Evolutionary conservation across 257 asterid genomes (phyloP), one percentile per base, ranked within the genome.

Genomic region (Gentiana macrophylla): DNA sequence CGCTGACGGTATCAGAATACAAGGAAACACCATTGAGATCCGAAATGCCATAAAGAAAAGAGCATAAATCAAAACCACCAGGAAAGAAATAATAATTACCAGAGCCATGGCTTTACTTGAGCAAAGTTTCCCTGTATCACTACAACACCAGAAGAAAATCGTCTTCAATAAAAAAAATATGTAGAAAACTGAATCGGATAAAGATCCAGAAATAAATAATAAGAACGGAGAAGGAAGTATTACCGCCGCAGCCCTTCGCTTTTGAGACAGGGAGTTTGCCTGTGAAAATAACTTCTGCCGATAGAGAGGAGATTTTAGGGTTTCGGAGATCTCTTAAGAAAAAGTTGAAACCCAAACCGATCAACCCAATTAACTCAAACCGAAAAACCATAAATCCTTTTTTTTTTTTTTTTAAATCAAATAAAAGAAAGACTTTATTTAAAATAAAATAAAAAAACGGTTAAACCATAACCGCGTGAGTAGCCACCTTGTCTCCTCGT

Each of bases 21-120:
- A 24, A 41, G 53, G 6, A 12, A 7, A 44, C 7, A 53, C 35
- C 13, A 43, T 4, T 36, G 33, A 6, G 33, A 32, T 44, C 62
- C 75, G 80, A 81, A 81, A 81, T 64, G 60, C 35, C 53, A 35
- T 13, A 41, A 45, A 41, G 62, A 12, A 1, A 9, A 3, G 2
- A 12, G 13, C 13, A 36, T 24, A 46, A 45, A 41, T 56, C 13
- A 32, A 46, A 34, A 32, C 46, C 51, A 13, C 5, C 24, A 2
- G 55, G n/a, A 43, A 4, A 32, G 48, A 55, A 50, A 5, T 47
- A 4, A 12, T 34, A 72, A 84, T 74, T 62, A 86, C 96, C 82
- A 84, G 80, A 72, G 83, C 82, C 94, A 87, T 87, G 78, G 72
- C 76, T 70, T 59, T 75, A 73, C 67, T 32, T 56, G 37, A 56